Evolutionary conservation across 345 rosid species (phyloP).

Genomic region (Reutealis trisperma): DNA sequence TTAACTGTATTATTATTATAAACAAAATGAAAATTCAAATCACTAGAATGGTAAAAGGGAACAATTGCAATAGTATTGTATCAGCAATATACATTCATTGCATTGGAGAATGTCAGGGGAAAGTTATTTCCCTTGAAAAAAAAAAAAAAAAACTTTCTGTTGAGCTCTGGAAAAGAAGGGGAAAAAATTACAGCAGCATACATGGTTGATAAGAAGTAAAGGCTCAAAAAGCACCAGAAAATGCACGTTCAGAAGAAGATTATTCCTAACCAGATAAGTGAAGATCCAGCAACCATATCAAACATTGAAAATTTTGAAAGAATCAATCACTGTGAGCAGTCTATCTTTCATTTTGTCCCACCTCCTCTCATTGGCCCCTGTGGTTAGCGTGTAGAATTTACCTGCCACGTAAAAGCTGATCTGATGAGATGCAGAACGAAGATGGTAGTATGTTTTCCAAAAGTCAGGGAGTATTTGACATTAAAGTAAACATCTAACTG

Average conservation of each 20-base stretch:
- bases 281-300: constrained; percentile 25
- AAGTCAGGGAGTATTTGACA: neutral
- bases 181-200: neutral
- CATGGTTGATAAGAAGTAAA: neutral
- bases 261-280: neutral
- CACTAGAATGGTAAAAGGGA: too few relatives aligned
- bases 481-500: neutral
- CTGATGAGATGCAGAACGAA: neutral
- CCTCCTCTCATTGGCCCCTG: constrained; percentile 86
- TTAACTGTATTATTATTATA: too few relatives aligned
- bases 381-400: constrained; percentile 80
- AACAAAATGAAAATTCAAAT: too few relatives aligned
- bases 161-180: too few relatives aligned
- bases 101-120: too few relatives aligned
- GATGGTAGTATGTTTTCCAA: neutral
- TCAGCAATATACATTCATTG: too few relatives aligned
- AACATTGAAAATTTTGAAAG: constrained; percentile 64
- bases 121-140: neutral
- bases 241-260: constrained; percentile 14
- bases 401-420: constrained; percentile 42
- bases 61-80: neutral
- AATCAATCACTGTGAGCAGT: constrained; percentile 66
- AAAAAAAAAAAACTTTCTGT: neutral
- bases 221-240: constrained; percentile 9
- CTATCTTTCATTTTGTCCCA: constrained; percentile 94